Conservation (phyloP, 192 early-diverging fungal genomes). For the Obelidium mucronatum region DNA sequence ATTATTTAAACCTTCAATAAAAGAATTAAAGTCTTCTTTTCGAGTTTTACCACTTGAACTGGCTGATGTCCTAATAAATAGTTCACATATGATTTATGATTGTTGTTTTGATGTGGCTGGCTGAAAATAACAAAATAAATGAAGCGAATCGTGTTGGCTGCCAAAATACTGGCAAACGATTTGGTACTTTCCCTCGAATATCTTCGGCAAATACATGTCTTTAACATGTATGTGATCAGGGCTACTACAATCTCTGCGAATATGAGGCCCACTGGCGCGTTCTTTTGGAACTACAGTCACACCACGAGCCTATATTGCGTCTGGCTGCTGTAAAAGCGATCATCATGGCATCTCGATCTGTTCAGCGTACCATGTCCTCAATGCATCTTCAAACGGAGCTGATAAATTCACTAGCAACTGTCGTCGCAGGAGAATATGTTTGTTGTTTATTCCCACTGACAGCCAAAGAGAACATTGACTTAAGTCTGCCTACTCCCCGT, state of each 20-base stretch:
- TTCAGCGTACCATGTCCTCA: not conserved
- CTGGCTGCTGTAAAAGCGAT: slow-evolving; percentile 12
- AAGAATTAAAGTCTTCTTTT: slow-evolving; percentile 3
- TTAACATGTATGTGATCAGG: not conserved
- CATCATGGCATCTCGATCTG: not conserved
- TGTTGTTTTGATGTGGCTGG: too few species aligned
- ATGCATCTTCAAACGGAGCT: not conserved
- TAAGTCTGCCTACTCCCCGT: too few species aligned
- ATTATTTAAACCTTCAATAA: too few species aligned
- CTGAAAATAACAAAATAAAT: slow-evolving; percentile 8
- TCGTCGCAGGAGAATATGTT: slow-evolving; percentile 12
- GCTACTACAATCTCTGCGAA: not conserved
- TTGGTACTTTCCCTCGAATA: not conserved
- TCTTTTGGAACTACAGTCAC: not conserved
- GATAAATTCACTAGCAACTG: not conserved
- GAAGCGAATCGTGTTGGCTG: slow-evolving; percentile 10
- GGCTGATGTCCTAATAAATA: too few species aligned
- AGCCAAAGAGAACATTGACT: too few species aligned
- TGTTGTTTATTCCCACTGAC: not conserved
- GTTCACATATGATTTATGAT: too few species aligned
- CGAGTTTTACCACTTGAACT: not conserved
- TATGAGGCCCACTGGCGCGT: slow-evolving; percentile 18
- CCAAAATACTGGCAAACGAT: not conserved
- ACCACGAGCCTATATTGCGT: slow-evolving; percentile 12
- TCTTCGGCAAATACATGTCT: not conserved